Base-by-base conservation (phyloP, 768 basidiomycete genomes). In the Suillus sp. region DNA sequence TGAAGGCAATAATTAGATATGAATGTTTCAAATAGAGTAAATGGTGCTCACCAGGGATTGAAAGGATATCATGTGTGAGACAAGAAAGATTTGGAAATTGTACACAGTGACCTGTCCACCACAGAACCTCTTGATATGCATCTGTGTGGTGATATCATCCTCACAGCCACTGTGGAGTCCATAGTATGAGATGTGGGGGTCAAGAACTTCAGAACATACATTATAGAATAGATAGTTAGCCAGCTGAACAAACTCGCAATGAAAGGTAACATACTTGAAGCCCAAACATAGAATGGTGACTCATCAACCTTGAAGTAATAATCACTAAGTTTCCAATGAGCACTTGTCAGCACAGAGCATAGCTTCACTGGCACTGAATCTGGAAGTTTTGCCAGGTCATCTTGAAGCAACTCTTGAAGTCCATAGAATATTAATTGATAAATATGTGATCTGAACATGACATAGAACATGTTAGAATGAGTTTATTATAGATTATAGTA, bases 231-330 rank as follows among this genome's bases (percentile, higher is more conserved):
- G 45, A 22, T 4, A 14, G 25, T 47, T 47, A 47, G 45, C 45
- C 25, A 47, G 22, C 45, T 5, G 14, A 47, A 47, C 22, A 0
- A 2, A 47, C 45, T 47, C 4, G 22, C 11, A 47, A 47, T 48
- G 25, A 48, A 25, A 14, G 1, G 25, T 48, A 25, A 48, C 22
- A 14, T 48, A 48, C 47, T 48, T 25, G 47, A 48, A 25, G 47
- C 47, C 47, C 47, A 48, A 3, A 48, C 22, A 25, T 48, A 48
- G 47, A 48, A 48, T 25, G 47, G 47, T 2, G 14, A 48, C 47
- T 48, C 25, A 27, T 48, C 47, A 48, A 48, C 25, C 47, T 48
- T 48, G 43, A 43, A 43, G 20, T 43, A n/a, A 43, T 43, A 43
- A 43, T 43, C 10, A 10, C 43, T 43, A n/a, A n/a, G 43, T n/a